Conservation (phyloP, 306 rosid species). For the Ceratonia siliqua region DNA sequence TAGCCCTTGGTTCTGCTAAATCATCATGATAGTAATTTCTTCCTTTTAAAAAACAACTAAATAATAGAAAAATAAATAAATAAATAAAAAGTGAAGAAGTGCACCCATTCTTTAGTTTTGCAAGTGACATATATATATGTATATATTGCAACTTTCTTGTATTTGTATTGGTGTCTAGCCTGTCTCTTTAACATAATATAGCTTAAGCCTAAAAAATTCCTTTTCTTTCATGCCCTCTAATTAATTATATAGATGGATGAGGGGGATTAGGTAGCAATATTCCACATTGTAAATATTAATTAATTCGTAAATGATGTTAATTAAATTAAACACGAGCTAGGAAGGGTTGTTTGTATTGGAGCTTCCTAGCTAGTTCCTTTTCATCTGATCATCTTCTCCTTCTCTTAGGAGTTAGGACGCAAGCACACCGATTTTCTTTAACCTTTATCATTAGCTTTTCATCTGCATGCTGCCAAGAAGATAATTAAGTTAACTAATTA, state of each 20-base stretch:
- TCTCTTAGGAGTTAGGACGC: no score
- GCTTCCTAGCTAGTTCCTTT: not conserved
- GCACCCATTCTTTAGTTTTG: constrained; percentile 9
- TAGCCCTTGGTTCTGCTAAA: constrained; percentile 34
- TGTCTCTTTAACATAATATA: constrained; percentile 20
- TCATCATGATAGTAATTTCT: constrained; percentile 7
- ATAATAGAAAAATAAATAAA: no score
- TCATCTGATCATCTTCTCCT: no score
- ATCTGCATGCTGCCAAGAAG: not conserved
- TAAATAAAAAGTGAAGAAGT: not conserved
- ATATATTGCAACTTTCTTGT: constrained; percentile 25
- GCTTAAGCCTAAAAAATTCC: constrained; percentile 25
- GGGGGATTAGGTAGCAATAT: not conserved
- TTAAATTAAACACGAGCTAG: no score
- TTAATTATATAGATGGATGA: no score
- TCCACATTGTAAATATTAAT: not conserved
- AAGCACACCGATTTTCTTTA: no score
- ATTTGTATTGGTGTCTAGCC: constrained; percentile 31
- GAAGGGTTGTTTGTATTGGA: not conserved
- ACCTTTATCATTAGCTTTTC: no score
- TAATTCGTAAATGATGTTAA: not conserved
- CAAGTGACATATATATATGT: not conserved
- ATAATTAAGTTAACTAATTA: not conserved
- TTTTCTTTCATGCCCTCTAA: no score
- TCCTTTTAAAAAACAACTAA: not conserved